Evolutionary conservation across 257 asterid genomes (phyloP), one percentile per base, ranked within the genome.

Genomic region (Salvia miltiorrhiza): DNA sequence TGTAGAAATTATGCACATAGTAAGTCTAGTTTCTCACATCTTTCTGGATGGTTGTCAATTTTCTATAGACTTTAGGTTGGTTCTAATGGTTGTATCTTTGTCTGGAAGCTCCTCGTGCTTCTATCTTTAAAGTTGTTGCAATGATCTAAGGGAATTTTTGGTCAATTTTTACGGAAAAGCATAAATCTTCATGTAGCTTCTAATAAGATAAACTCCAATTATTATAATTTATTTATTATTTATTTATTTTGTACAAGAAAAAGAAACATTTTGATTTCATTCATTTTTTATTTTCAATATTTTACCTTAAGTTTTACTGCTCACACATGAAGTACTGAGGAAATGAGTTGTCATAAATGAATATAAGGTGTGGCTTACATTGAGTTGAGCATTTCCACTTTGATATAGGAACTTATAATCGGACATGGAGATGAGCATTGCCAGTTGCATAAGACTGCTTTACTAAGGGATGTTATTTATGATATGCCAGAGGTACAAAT

Each of bases 41-140:
- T n/a, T n/a, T n/a, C n/a, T n/a, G n/a, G n/a, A n/a, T n/a, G n/a
- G n/a, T n/a, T n/a, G n/a, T n/a, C n/a, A 19, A 57, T 61, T 53
- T 20, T 47, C 63, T 56, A n/a, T n/a, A n/a, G 24, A 37, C 49
- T 77, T 73, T 80, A 88, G 96, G 93, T 86, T 59, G 80, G 81
- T 56, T 75, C 82, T 17, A 88, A 88, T 67, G 84, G 93, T 63
- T 88, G 90, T 74, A 84, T 88, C 67, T 86, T 88, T 73, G 77
- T 88, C 30, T 88, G 96, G 96, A 86, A 81, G 73, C 78, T 88
- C 67, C 90, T 93, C 33, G 70, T 76, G 14, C 78, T 50, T 74
- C 49, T 86, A 45, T 79, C 89, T 40, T 82, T 79, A 26, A 78
- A 62, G 75, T 82, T 84, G 82, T 74, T 86, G 75, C 77, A 63